These are phyloP conservation scores for Cyphellophora attinorum DNA, from an alignment of 2,329 filamentous ascomycete genomes.

Conservation along the genomic window DNA sequence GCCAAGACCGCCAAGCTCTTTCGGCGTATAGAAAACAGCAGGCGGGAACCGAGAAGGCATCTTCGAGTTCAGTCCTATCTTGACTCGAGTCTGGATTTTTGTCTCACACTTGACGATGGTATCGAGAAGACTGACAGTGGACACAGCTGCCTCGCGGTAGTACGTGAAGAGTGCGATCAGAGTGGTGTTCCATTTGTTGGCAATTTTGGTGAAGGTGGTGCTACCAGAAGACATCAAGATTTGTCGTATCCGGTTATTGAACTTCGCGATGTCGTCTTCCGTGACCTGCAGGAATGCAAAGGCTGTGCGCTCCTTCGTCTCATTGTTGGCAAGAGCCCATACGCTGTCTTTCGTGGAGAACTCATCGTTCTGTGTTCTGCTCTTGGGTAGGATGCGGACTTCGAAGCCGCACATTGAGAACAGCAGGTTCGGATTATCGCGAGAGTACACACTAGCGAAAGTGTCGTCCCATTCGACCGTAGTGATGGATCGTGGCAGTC, in stretches of 20 bases:
- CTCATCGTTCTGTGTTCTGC: constrained; percentile 87
- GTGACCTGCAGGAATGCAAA: constrained; percentile 97
- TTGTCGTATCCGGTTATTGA: constrained; percentile 97
- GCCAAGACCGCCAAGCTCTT: constrained; percentile 89
- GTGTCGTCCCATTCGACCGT: constrained; percentile 99
- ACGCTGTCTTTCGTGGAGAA: constrained; percentile 97
- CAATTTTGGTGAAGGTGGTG: constrained; percentile 98
- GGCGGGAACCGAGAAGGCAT: constrained; percentile 99
- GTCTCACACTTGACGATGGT: constrained; percentile 99
- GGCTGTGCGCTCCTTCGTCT: constrained; percentile 91
- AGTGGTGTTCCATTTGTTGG: constrained; percentile 99
- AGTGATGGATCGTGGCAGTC: constrained; percentile 84
- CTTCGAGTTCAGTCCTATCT: constrained; percentile 97
- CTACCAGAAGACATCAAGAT: constrained; percentile 99
- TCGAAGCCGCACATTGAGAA: constrained; percentile 99
- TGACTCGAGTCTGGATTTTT: constrained; percentile 97
- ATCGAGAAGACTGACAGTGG: constrained; percentile 85
- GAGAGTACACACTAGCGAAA: constrained; percentile 94
- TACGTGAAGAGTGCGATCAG: constrained; percentile 96
- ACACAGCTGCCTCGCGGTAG: constrained; percentile 94
- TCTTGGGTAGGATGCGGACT: constrained; percentile 91
- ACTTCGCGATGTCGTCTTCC: constrained; percentile 95
- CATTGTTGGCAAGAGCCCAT: constrained; percentile 94
- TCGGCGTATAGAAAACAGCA: constrained; percentile 96
- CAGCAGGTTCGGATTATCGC: constrained; percentile 91